Conservation (phyloP, 2,329 filamentous ascomycete genomes). For the Penicillium oxalicum region DNA sequence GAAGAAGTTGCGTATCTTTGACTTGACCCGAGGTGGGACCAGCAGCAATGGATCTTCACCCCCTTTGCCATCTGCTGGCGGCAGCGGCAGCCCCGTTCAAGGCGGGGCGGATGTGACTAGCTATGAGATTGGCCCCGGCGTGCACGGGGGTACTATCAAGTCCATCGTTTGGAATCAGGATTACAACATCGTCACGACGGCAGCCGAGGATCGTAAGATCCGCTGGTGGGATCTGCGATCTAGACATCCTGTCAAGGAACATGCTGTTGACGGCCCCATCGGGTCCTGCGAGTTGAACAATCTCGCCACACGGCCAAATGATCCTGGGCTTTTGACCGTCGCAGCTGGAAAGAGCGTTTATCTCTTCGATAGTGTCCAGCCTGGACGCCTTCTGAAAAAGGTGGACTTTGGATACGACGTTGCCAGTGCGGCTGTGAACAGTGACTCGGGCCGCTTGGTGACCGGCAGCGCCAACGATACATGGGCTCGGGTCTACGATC, state of each 20-base stretch:
- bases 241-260: conserved; percentile 67
- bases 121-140: conserved; percentile 81
- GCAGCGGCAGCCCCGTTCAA: conserved; percentile 24
- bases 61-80: conserved; percentile 27
- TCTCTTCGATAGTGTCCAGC: conserved; percentile 74
- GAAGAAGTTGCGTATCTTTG: conserved; percentile 93
- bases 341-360: conserved; percentile 92
- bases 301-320: conserved; percentile 54
- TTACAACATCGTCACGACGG: conserved; percentile 82
- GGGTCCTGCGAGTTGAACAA: conserved; percentile 86
- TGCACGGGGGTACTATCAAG: conserved; percentile 86
- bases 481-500: conserved; percentile 92
- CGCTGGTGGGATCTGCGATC: conserved; percentile 90
- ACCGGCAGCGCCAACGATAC: conserved; percentile 89
- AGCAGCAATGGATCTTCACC: conserved; percentile 36
- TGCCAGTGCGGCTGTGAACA: conserved; percentile 82
- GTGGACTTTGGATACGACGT: conserved; percentile 77
- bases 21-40: conserved; percentile 56
- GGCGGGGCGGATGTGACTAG: conserved; percentile 49
- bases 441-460: conserved; percentile 73
- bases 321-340: conserved; percentile 72
- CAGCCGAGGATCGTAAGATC: conserved; percentile 81
- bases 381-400: conserved; percentile 68
- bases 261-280: conserved; percentile 75
- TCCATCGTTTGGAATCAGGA: conserved; percentile 91